Evolutionary conservation across 108 stramenopile genomes (phyloP).

Genomic region (Schizochytrium sp.): DNA sequence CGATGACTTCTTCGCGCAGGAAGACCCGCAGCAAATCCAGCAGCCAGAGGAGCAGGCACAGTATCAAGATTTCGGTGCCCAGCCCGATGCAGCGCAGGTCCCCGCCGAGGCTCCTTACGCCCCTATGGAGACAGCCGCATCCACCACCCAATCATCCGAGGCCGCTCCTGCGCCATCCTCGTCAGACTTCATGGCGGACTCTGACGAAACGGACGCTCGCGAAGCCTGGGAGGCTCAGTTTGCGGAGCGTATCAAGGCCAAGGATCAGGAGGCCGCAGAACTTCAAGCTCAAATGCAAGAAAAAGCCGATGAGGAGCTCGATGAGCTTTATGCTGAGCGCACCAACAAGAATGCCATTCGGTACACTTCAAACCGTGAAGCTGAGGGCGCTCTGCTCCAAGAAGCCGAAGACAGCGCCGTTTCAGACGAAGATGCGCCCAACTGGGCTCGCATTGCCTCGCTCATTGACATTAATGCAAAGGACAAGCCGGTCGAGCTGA

Average conservation of each 20-base stretch:
- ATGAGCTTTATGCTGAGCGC: background rate
- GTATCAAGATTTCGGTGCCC: background rate
- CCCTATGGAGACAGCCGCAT: background rate
- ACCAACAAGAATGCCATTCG: background rate
- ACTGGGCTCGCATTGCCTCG: background rate
- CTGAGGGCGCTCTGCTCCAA: background rate
- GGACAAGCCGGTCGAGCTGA: background rate
- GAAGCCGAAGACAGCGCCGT: background rate
- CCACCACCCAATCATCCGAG: background rate
- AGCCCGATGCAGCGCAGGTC: too few relatives aligned
- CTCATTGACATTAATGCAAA: background rate
- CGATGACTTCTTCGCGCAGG: too few relatives aligned
- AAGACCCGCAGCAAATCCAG: too few relatives aligned
- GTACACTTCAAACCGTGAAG: background rate
- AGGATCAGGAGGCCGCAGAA: background rate
- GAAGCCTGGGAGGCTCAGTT: background rate
- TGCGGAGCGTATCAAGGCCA: background rate
- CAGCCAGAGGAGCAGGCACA: background rate
- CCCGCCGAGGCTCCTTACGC: too few relatives aligned
- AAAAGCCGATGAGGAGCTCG: slow-evolving; percentile 3
- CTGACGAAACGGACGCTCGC: background rate
- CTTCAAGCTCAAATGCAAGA: background rate
- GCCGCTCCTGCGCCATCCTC: background rate
- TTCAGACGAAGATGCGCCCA: background rate
- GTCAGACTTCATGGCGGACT: slow-evolving; percentile 9